These are phyloP conservation scores for Candida koratica DNA, from an alignment of 805 yeast genomes.

Conservation along the genomic window DNA sequence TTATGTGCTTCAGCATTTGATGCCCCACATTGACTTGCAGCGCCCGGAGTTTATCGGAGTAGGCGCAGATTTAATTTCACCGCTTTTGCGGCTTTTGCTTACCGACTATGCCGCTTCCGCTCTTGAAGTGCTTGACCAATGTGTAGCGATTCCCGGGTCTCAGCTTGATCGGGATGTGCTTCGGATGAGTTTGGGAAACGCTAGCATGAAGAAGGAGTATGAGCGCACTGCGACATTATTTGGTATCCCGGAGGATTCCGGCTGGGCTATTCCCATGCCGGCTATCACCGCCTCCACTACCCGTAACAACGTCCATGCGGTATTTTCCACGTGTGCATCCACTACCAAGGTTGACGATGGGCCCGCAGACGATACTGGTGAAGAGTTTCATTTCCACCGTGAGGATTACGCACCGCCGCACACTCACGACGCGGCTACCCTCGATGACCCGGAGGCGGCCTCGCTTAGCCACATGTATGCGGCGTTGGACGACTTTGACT, in stretches of 20 bases:
- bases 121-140: constrained; percentile 82
- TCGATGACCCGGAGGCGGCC: constrained; percentile 60
- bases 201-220: constrained; percentile 71
- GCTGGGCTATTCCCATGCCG: constrained; percentile 98
- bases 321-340: constrained; percentile 76
- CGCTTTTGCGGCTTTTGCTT: constrained; percentile 69
- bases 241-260: constrained; percentile 92
- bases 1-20: constrained; percentile 65
- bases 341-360: constrained; percentile 27
- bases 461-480: constrained; percentile 90
- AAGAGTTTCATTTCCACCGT: constrained; percentile 51
- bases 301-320: constrained; percentile 91
- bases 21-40: constrained; percentile 74
- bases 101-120: constrained; percentile 90
- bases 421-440: constrained; percentile 47
- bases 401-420: constrained; percentile 48
- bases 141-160: constrained; percentile 81
- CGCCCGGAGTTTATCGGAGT: constrained; percentile 78
- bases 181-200: constrained; percentile 85
- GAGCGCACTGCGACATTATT: constrained; percentile 85
- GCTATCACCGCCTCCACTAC: constrained; percentile 84
- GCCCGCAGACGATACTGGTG: constrained; percentile 17
- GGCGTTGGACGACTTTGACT: constrained; percentile 81
- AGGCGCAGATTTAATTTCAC: constrained; percentile 94
- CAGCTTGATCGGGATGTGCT: constrained; percentile 87